Evolutionary conservation across 129 eudicot species (phyloP).

Genomic region (Cynara cardunculus): DNA sequence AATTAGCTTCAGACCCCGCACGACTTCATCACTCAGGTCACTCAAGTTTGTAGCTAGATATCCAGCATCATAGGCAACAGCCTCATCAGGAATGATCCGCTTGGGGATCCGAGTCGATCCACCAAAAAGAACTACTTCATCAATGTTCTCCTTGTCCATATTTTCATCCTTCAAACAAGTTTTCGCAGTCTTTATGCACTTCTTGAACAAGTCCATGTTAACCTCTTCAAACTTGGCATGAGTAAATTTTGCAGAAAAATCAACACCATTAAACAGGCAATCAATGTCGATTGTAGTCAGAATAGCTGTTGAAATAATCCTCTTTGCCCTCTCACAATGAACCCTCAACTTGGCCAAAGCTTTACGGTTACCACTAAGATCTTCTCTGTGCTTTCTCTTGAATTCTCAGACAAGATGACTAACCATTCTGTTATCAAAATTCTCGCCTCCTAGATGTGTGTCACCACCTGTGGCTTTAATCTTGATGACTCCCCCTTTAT

Average conservation of each 20-base stretch:
- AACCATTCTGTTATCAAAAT: constrained; percentile 11
- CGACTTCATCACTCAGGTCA: not conserved
- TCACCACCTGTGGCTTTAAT: constrained; percentile 2
- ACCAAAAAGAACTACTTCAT: not conserved
- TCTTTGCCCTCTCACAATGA: not conserved
- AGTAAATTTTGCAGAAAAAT: not conserved
- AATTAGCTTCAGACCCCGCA: not conserved
- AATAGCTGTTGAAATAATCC: not conserved
- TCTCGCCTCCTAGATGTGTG: not conserved
- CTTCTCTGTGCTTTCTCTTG: not conserved
- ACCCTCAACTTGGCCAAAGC: not conserved
- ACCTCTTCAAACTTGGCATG: not conserved
- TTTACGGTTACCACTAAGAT: not conserved
- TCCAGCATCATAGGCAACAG: not conserved
- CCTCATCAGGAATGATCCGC: not conserved
- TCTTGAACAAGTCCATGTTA: not conserved
- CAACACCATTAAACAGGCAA: not conserved
- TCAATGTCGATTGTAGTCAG: not conserved
- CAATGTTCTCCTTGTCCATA: not conserved
- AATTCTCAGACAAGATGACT: not conserved
- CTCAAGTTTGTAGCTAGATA: not conserved
- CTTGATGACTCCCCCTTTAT: not conserved
- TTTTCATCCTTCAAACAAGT: not conserved
- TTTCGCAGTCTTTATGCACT: not conserved
- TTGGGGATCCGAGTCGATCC: not conserved